These are phyloP conservation scores for Lophiostoma macrostomum DNA, from an alignment of 495 filamentous ascomycete species.

Conservation along the genomic window DNA sequence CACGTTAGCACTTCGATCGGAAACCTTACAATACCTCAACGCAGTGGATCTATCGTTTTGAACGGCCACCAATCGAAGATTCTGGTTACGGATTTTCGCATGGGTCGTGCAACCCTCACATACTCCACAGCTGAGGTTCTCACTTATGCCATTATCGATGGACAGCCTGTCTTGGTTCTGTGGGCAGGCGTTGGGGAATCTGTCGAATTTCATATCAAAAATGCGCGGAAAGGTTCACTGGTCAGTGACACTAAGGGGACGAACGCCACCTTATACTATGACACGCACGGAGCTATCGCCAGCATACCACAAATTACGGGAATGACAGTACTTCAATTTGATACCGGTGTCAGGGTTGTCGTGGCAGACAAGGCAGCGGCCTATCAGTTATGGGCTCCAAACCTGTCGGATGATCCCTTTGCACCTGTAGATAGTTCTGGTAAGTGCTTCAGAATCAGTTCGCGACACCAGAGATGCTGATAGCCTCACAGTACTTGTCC, in stretches of 20 bases:
- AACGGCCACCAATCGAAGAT: conserved; percentile 62
- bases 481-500: conserved; percentile 24
- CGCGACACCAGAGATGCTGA: no score
- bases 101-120: conserved; percentile 50
- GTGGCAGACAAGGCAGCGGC: conserved; percentile 53
- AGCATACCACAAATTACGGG: conserved; percentile 48
- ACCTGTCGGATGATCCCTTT: conserved; percentile 50
- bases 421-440: conserved; percentile 33
- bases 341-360: conserved; percentile 46
- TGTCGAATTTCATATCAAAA: conserved; percentile 54
- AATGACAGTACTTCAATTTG: conserved; percentile 48
- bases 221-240: conserved; percentile 43
- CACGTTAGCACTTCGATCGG: conserved; percentile 55
- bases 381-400: conserved; percentile 57
- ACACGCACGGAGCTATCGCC: conserved; percentile 41
- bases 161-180: conserved; percentile 49
- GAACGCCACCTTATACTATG: conserved; percentile 41
- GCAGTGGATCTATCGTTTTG: conserved; percentile 46
- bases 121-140: conserved; percentile 62
- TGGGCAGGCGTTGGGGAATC: conserved; percentile 55
- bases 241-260: conserved; percentile 40
- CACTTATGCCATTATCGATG: conserved; percentile 51
- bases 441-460: conserved; percentile 1
- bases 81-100: conserved; percentile 55
- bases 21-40: conserved; percentile 46